Evolutionary conservation across 2,329 filamentous ascomycete genomes (phyloP).

Genomic region (Xylariales sp.): DNA sequence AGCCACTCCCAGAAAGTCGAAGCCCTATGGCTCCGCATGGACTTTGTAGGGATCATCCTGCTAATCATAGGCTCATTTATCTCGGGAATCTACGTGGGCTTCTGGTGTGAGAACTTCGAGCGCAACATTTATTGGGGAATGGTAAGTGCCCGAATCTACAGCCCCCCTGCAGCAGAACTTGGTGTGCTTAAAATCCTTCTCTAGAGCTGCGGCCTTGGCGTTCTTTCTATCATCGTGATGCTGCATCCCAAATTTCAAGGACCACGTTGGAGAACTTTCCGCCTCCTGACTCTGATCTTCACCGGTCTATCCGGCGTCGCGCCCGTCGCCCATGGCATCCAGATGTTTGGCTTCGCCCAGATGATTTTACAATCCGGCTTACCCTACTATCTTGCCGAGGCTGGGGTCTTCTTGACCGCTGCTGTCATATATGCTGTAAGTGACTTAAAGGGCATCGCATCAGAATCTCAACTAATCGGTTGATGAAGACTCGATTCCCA

Average conservation of each 20-base stretch:
- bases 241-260: conserved; percentile 29
- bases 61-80: conserved; percentile 33
- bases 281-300: conserved; percentile 30
- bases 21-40: conserved; percentile 31
- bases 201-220: conserved; percentile 29
- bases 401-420: conserved; percentile 28
- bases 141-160: conserved; percentile 19
- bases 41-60: conserved; percentile 32
- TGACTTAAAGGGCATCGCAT: too few relatives aligned
- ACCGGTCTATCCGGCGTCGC: conserved; percentile 33
- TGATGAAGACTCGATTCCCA: conserved; percentile 33
- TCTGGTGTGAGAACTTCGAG: conserved; percentile 30
- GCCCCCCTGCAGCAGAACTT: not conserved
- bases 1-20: conserved; percentile 30
- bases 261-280: conserved; percentile 28
- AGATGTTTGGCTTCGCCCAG: conserved; percentile 30
- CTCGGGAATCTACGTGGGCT: conserved; percentile 33
- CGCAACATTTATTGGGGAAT: conserved; percentile 29
- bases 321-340: conserved; percentile 32
- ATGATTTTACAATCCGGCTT: conserved; percentile 34
- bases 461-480: not conserved
- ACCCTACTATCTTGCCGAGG: conserved; percentile 35
- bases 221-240: conserved; percentile 28
- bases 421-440: conserved; percentile 34
- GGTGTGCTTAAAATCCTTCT: not conserved